Evolutionary conservation across 2,329 filamentous ascomycete genomes (phyloP).

Genomic region (Epicoccum nigrum): DNA sequence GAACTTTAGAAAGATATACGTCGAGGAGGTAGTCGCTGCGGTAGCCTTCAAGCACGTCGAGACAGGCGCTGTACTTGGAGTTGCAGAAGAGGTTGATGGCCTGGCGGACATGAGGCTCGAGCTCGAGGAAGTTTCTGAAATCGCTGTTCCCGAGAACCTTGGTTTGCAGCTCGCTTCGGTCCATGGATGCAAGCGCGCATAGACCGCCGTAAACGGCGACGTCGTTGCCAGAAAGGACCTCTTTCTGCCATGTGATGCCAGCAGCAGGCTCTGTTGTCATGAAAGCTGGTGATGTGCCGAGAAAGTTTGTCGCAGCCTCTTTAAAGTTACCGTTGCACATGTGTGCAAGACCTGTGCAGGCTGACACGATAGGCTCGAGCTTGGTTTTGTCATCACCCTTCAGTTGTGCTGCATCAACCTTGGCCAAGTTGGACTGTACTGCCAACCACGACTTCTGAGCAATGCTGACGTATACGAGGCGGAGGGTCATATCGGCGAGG

Average conservation of each 20-base stretch:
- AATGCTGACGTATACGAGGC: constrained; percentile 76
- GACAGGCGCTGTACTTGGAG: constrained; percentile 84
- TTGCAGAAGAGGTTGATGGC: constrained; percentile 89
- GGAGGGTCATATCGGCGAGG: constrained; percentile 79
- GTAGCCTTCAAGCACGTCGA: constrained; percentile 81
- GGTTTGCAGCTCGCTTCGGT: constrained; percentile 73
- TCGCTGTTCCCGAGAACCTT: constrained; percentile 81
- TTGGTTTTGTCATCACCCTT: constrained; percentile 64
- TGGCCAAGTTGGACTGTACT: constrained; percentile 66
- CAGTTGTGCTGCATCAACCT: constrained; percentile 58
- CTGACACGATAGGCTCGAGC: constrained; percentile 69
- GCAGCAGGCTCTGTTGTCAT: constrained; percentile 51
- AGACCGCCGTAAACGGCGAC: constrained; percentile 91
- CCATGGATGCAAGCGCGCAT: constrained; percentile 88
- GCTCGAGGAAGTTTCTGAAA: constrained; percentile 87
- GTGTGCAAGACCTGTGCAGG: constrained; percentile 65
- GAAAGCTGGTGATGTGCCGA: constrained; percentile 63
- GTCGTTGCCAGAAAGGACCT: constrained; percentile 82
- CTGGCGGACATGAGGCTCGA: constrained; percentile 92
- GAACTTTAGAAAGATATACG: constrained; percentile 78
- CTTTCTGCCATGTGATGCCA: constrained; percentile 65
- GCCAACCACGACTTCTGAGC: constrained; percentile 79
- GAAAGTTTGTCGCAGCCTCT: constrained; percentile 75
- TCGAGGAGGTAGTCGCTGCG: constrained; percentile 89
- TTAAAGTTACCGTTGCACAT: constrained; percentile 63